A percentile compares a stretch with the other conserved stretches of the same genome.
phyloP scores from a whole-genome alignment of 306 rosid genomes.

The Alnus glutinosa region DNA sequence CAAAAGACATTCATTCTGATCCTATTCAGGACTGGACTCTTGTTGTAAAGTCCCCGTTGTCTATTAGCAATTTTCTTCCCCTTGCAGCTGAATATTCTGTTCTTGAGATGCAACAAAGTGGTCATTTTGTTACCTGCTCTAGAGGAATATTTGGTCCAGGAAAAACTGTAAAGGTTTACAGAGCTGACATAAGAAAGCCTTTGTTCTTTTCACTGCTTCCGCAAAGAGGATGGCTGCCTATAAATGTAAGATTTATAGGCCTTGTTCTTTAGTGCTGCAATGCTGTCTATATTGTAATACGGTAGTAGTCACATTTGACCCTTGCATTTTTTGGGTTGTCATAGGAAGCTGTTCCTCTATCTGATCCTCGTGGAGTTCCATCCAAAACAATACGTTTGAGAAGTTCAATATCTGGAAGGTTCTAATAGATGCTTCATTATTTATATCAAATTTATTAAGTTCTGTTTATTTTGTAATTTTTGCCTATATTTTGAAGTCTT shows the following conservation, averaged over 20 bases:
- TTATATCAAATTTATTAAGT: slow-evolving; percentile 8
- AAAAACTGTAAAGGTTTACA: slow-evolving; percentile 63
- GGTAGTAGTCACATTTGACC: slow-evolving; percentile 5
- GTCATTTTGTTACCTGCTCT: slow-evolving; percentile 67
- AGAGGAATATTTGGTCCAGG: slow-evolving; percentile 83
- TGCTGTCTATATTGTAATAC: slow-evolving; percentile 2
- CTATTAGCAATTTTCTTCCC: slow-evolving; percentile 85
- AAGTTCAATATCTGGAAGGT: slow-evolving; percentile 98
- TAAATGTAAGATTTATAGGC: slow-evolving; percentile 51
- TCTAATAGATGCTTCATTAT: slow-evolving; percentile 27
- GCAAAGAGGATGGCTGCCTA: slow-evolving; percentile 94
- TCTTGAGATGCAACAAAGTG: slow-evolving; percentile 78
- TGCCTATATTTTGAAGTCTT: slow-evolving; percentile 3
- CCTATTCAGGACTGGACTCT: slow-evolving; percentile 97
- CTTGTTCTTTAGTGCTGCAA: not conserved
- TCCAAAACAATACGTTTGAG: slow-evolving; percentile 77
- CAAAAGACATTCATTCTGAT: slow-evolving; percentile 85
- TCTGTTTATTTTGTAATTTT: slow-evolving; percentile 12
- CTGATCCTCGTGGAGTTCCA: slow-evolving; percentile 74
- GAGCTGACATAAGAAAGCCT: slow-evolving; percentile 88
- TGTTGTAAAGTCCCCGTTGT: slow-evolving; percentile 80
- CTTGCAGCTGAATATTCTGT: slow-evolving; percentile 90
- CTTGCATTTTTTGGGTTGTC: slow-evolving; percentile 23
- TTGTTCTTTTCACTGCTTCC: slow-evolving; percentile 90
- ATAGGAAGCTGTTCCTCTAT: slow-evolving; percentile 91